Evolutionary conservation across 2,329 filamentous ascomycete species (phyloP).

Genomic region (Ophiostoma perfectum): DNA sequence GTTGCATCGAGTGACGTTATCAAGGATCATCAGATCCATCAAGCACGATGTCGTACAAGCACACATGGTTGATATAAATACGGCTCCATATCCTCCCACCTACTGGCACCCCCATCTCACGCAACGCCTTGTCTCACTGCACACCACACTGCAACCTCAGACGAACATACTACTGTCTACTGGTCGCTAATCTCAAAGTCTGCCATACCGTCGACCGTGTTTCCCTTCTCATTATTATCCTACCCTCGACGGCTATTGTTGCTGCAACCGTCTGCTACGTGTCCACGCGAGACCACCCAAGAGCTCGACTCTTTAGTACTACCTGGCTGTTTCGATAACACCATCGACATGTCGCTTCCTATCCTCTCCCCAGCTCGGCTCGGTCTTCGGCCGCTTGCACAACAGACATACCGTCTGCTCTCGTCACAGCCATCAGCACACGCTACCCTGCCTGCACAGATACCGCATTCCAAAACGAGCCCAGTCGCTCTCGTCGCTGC

Average conservation of each 20-base stretch:
- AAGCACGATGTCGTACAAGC: neutral
- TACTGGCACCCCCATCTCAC: too few relatives aligned
- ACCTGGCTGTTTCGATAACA: neutral
- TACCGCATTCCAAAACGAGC: neutral
- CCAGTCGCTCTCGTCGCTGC: neutral
- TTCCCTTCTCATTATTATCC: neutral
- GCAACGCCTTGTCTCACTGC: neutral
- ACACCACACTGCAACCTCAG: neutral
- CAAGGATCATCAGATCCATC: neutral
- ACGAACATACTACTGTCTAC: neutral
- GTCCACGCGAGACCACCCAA: neutral
- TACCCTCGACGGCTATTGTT: neutral
- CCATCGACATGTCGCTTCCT: neutral
- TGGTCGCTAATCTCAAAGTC: neutral
- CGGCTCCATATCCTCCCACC: neutral
- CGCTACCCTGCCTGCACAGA: neutral
- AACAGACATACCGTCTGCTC: neutral
- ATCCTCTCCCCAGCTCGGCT: neutral
- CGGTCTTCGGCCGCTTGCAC: neutral
- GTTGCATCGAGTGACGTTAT: neutral
- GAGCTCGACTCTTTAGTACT: too few relatives aligned
- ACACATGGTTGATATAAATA: neutral
- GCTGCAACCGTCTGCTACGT: neutral
- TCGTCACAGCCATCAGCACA: neutral
- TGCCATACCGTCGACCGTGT: neutral